These are phyloP conservation scores for Ascochyta viciae-villosae DNA, from an alignment of 2,329 filamentous ascomycete species.

Conservation along the genomic window DNA sequence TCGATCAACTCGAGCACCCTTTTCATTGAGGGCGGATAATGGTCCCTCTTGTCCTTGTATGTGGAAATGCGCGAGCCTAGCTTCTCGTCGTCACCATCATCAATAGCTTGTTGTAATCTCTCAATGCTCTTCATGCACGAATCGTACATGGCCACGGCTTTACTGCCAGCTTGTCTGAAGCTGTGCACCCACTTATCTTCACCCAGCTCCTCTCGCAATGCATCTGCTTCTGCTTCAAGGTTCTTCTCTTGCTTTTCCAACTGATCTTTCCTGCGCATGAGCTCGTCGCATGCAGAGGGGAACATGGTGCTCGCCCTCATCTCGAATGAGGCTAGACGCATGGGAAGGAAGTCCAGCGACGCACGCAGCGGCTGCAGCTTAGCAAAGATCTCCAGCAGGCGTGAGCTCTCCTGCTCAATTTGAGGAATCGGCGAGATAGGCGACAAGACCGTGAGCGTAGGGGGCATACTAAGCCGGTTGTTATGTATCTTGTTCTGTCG, in stretches of 20 bases:
- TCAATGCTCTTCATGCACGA: conserved; percentile 86
- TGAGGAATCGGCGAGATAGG: conserved; percentile 64
- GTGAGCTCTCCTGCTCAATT: conserved; percentile 80
- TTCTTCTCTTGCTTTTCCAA: conserved; percentile 88
- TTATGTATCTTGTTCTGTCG: conserved; percentile 61
- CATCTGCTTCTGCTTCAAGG: conserved; percentile 88
- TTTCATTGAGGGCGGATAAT: conserved; percentile 93
- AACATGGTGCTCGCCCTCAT: conserved; percentile 78
- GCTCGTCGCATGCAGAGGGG: conserved; percentile 87
- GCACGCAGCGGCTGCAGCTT: conserved; percentile 93
- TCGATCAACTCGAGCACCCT: conserved; percentile 91
- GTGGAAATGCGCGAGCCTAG: conserved; percentile 75
- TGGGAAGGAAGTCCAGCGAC: conserved; percentile 93
- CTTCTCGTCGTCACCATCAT: conserved; percentile 73
- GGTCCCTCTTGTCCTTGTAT: conserved; percentile 92
- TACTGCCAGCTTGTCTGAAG: conserved; percentile 88
- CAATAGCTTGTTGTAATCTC: conserved; percentile 82
- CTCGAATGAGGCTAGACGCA: conserved; percentile 89
- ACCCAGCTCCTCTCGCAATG: conserved; percentile 84
- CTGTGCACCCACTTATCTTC: conserved; percentile 97
- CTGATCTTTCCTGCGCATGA: conserved; percentile 75
- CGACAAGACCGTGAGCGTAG: conserved; percentile 64
- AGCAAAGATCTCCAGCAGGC: conserved; percentile 86
- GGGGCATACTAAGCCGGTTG: conserved; percentile 72
- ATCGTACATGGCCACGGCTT: conserved; percentile 96